phyloP scores from a whole-genome alignment of 2,329 filamentous ascomycete genomes.

The Cladosporium sp. region DNA sequence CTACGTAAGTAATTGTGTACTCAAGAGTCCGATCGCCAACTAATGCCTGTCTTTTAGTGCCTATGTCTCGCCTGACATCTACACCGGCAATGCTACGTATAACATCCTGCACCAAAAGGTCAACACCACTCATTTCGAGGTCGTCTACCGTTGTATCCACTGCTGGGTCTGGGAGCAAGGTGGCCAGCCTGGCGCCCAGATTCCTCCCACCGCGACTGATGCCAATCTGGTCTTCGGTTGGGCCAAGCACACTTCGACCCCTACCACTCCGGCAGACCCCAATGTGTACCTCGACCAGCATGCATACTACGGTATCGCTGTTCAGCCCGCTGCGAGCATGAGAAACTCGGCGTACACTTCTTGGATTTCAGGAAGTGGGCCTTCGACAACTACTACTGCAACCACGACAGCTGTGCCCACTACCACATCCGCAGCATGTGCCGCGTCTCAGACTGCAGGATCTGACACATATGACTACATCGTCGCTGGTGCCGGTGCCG shows the following conservation, averaged over 20 bases:
- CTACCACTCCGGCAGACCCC: conserved; percentile 38
- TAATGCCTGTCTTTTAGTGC: conserved; percentile 37
- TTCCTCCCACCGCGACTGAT: conserved; percentile 39
- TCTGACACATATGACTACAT: conserved; percentile 63
- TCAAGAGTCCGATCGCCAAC: no score
- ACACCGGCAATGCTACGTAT: conserved; percentile 63
- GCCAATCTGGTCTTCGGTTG: conserved; percentile 36
- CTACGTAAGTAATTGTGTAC: conserved; percentile 36
- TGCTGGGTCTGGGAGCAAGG: conserved; percentile 50
- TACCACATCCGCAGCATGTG: conserved; percentile 30
- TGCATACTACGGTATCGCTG: conserved; percentile 57
- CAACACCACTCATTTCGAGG: conserved; percentile 60
- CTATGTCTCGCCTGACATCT: conserved; percentile 61
- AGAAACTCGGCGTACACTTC: conserved; percentile 47
- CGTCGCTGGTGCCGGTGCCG: conserved; percentile 63
- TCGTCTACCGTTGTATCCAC: conserved; percentile 65
- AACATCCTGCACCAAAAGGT: conserved; percentile 63
- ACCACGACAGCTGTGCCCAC: conserved; percentile 30
- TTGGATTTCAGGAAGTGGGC: conserved; percentile 38
- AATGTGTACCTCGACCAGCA: conserved; percentile 56
- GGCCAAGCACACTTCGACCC: conserved; percentile 34
- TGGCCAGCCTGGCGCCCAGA: conserved; percentile 42
- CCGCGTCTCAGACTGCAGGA: conserved; percentile 36
- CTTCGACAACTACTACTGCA: conserved; percentile 23
- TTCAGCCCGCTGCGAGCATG: conserved; percentile 47